Base-by-base conservation (phyloP, 2,329 filamentous ascomycete species). In the Fonsecaea erecta region DNA sequence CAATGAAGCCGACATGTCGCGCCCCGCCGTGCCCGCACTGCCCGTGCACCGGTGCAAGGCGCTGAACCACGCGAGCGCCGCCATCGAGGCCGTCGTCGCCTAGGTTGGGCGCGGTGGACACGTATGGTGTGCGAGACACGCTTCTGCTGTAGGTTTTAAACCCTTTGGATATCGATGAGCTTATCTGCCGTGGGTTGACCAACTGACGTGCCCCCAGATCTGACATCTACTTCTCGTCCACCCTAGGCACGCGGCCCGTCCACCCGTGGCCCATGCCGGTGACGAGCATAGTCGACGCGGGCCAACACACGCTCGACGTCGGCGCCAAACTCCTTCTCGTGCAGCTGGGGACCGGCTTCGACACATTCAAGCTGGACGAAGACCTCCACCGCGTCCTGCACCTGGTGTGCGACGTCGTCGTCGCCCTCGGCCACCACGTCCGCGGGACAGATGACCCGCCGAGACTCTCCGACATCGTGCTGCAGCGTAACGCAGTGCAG, bases 341-440 rank as follows among this genome's bases (percentile, higher is more conserved):
- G 2, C 37, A 35, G 40, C 5, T 59, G 6, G 56, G 56, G 0
- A 7, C 43, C 1, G 37, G 26, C 16, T 59, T 59, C 43, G 21
- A 8, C 24, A 7, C 18, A 6, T 48, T 59, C 37, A 30, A 48
- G 16, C 16, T 59, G 2, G n/a, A 48, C n/a, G 12, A 59, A 18
- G 35, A 34, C 9, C 56, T 59, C 16, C 40, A 16, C 14, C 12
- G 9, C 1, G 28, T 59, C 16, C 43, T 59, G 4, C 40, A 35
- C 8, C 28, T 59, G n/a, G 52, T 59, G 56, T 52, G 56, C 56
- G 56, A 48, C 30, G 26, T 51, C 4, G 18, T 26, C 6, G 56
- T 59, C 28, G 56, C 57, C 6, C 48, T 60, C 14, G 57, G 53
- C 46, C 56, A 59, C 43, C 56, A 59, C 5, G 56, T 59, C n/a